Evolutionary conservation across 192 early-diverging fungal genomes (phyloP).

Genomic region (Chytriomyces sp.): DNA sequence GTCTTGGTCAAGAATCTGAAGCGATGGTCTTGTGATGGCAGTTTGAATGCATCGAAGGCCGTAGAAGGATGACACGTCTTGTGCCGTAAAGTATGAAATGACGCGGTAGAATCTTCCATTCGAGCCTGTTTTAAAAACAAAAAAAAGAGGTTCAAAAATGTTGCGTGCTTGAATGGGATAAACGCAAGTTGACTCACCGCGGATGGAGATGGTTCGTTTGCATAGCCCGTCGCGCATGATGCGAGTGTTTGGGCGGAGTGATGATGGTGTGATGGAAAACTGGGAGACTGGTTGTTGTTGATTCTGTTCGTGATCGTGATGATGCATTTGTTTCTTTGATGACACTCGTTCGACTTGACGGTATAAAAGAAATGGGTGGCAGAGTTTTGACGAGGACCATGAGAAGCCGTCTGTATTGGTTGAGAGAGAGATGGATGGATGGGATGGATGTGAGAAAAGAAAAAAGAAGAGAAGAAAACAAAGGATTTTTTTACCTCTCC

Average conservation of each 20-base stretch:
- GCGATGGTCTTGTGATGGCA: too few species aligned
- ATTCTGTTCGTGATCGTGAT: neutral
- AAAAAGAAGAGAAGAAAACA: too few species aligned
- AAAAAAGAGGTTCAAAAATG: too few species aligned
- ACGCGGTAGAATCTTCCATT: neutral
- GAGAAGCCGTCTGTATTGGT: neutral
- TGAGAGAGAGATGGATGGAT: too few species aligned
- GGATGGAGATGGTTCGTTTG: constrained; percentile 10
- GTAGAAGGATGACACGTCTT: neutral
- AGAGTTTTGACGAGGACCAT: neutral
- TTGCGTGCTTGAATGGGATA: too few species aligned
- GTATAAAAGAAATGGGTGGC: neutral
- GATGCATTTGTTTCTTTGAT: neutral
- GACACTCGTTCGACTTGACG: neutral
- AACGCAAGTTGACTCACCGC: neutral
- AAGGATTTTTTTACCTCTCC: neutral
- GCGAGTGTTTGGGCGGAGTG: neutral
- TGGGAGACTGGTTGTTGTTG: neutral
- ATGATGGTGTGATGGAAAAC: too few species aligned
- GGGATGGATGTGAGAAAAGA: too few species aligned
- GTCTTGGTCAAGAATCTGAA: too few species aligned
- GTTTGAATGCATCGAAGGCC: too few species aligned
- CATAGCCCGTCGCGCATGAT: constrained; percentile 4
- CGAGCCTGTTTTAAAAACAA: too few species aligned
- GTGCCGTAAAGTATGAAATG: neutral